Base-by-base conservation (phyloP, 805 yeast species). In the Teunomyces tritomae region DNA sequence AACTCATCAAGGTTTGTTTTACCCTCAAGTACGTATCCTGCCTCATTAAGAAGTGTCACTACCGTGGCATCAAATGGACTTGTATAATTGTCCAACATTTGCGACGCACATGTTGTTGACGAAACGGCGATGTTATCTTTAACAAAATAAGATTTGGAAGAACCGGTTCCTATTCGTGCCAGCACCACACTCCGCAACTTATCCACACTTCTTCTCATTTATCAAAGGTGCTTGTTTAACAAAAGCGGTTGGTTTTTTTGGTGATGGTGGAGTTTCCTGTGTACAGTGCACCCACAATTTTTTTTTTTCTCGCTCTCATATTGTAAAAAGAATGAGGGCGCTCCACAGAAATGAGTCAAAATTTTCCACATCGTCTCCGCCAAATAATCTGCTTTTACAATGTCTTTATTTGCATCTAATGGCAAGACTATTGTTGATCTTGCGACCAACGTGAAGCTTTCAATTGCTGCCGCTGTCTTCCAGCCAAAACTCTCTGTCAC, bases 1-100 rank as follows among this genome's bases (percentile, higher is more conserved):
- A 94, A 94, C 68, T 94, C 97, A 68, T 94, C 99, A 80, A 94
- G 73, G 57, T 92, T 94, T 2, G 95, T 78, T 64, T 92, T 94
- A 0, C 97, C 99, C 1, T 84, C 70, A 5, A 83, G 59, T 0
- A 59, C 52, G 11, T 79, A 76, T 0, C 90, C 89, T 1, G 74
- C 71, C 0, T 67, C 56, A 7, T 74, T 63, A n/a, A 94, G 63
- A 3, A 82, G 68, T 2, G 64, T 54, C 0, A 81, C 81, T 2
- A 84, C 87, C 0, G 97, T 88, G 9, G 97, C 87, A 51, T 87
- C 82, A 60, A 78, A 91, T 1, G 98, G 98, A 17, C 96, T 82
- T 2, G 55, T 58, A 61, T 86, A 94, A 34, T 68, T 65, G 3
- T 60, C 49, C 7, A 94, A 73, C 32, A 86, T 79, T 34, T 68